A percentile compares a stretch with the other conserved stretches of the same genome.
These are phyloP conservation scores for Sherardia arvensis DNA, from an alignment of 257 asterid species.

Conservation along the genomic window DNA sequence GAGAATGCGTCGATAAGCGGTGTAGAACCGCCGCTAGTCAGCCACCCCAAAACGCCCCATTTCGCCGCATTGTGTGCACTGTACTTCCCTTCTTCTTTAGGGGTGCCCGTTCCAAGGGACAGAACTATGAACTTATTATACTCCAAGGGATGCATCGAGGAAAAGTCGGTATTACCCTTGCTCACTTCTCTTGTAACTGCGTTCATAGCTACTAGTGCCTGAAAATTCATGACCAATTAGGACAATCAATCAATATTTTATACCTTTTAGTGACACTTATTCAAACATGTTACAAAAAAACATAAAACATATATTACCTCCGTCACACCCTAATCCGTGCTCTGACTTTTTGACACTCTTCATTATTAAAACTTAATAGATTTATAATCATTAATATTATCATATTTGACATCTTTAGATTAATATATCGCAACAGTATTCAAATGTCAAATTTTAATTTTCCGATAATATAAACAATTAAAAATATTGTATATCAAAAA, in stretches of 20 bases:
- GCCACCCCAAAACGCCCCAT: conserved; percentile 26
- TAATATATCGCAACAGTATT: too few relatives aligned
- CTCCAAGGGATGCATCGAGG: conserved; percentile 22
- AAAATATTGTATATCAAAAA: too few relatives aligned
- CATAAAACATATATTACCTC: too few relatives aligned
- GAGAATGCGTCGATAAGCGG: conserved; percentile 32
- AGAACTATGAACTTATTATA: conserved; percentile 18
- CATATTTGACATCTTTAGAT: too few relatives aligned
- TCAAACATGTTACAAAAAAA: not conserved
- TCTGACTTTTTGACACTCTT: too few relatives aligned
- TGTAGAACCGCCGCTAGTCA: conserved; percentile 18
- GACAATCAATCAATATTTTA: not conserved
- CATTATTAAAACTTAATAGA: too few relatives aligned
- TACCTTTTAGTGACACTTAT: not conserved
- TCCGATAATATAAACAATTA: too few relatives aligned
- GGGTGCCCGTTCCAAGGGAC: conserved; percentile 8
- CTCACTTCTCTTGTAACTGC: conserved; percentile 29
- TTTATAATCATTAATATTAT: too few relatives aligned
- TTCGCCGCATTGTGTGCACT: conserved; percentile 9
- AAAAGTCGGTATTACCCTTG: conserved; percentile 18
- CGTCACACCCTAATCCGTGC: too few relatives aligned
- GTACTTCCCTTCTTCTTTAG: conserved; percentile 2
- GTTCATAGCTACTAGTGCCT: conserved; percentile 39
- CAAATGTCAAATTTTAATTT: too few relatives aligned
- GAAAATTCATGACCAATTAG: not conserved